phyloP scores from a whole-genome alignment of 805 yeast genomes.

The Myxozyma melibiosi region DNA sequence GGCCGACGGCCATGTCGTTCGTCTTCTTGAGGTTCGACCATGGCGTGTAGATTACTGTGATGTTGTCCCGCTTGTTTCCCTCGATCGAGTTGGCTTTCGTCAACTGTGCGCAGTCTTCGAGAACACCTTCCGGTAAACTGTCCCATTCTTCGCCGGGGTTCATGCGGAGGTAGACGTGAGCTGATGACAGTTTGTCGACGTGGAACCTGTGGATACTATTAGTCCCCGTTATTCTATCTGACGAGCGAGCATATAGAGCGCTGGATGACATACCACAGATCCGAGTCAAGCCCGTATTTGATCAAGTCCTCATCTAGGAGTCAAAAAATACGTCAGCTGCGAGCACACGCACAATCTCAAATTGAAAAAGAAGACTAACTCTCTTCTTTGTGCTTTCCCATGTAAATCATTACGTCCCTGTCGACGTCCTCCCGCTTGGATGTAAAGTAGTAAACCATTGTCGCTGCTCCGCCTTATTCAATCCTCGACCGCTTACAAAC shows the following conservation, averaged over 20 bases:
- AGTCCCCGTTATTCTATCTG: neutral
- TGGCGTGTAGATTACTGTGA: conserved; percentile 72
- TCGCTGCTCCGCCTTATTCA: neutral
- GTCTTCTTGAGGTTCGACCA: conserved; percentile 68
- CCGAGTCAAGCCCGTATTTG: conserved; percentile 63
- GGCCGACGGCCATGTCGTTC: conserved; percentile 75
- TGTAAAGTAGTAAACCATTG: conserved; percentile 53
- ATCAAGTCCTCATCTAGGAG: conserved; percentile 53
- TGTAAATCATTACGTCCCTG: conserved; percentile 50
- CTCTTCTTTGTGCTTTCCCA: conserved; percentile 77
- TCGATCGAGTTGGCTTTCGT: conserved; percentile 77
- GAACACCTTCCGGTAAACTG: conserved; percentile 54
- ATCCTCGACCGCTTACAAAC: too few relatives aligned
- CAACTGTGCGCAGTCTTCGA: conserved; percentile 65
- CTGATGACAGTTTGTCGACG: conserved; percentile 74
- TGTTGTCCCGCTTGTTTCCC: conserved; percentile 68
- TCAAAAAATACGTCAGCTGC: too few relatives aligned
- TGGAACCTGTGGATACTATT: conserved; percentile 52
- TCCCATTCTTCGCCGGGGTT: conserved; percentile 51
- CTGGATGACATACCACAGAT: conserved; percentile 55
- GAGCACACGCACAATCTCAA: neutral
- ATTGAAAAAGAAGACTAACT: conserved; percentile 41
- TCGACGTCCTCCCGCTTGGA: conserved; percentile 44
- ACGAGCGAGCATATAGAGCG: neutral
- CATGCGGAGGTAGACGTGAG: conserved; percentile 71